Evolutionary conservation across 2,329 filamentous ascomycete genomes (phyloP).

Genomic region (Penicillium sumatraense): DNA sequence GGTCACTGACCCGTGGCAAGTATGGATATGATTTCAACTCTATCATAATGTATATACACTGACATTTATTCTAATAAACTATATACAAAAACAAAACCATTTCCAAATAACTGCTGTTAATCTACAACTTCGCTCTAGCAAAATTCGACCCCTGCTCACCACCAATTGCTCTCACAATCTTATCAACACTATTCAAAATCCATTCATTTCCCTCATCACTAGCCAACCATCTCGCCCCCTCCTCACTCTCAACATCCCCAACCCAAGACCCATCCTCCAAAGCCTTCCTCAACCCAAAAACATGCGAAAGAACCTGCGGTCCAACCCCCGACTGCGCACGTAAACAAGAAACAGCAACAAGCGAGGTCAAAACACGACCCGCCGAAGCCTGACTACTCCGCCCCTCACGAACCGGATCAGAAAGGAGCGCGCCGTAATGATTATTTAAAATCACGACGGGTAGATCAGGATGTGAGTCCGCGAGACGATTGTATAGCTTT

Average conservation of each 20-base stretch:
- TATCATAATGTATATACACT: no score
- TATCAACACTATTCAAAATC: constrained; percentile 66
- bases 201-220: constrained; percentile 68
- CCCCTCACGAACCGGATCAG: constrained; percentile 63
- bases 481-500: constrained; percentile 73
- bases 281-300: constrained; percentile 79
- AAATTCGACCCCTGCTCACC: constrained; percentile 58
- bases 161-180: constrained; percentile 58
- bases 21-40: no score
- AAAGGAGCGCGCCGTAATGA: constrained; percentile 75
- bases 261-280: constrained; percentile 64
- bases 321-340: constrained; percentile 80
- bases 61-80: no score
- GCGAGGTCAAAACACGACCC: constrained; percentile 71
- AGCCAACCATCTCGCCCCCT: constrained; percentile 64
- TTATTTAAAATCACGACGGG: constrained; percentile 77
- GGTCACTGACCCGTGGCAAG: no score
- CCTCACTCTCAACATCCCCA: constrained; percentile 47
- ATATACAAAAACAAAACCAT: background rate
- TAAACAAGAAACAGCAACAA: constrained; percentile 75
- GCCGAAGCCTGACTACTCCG: constrained; percentile 52
- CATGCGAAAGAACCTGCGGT: constrained; percentile 79
- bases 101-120: background rate
- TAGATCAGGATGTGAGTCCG: constrained; percentile 76
- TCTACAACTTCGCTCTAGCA: constrained; percentile 46